These are phyloP conservation scores for Rhodotorula graminis DNA, from an alignment of 768 basidiomycete genomes.

Conservation along the genomic window DNA sequence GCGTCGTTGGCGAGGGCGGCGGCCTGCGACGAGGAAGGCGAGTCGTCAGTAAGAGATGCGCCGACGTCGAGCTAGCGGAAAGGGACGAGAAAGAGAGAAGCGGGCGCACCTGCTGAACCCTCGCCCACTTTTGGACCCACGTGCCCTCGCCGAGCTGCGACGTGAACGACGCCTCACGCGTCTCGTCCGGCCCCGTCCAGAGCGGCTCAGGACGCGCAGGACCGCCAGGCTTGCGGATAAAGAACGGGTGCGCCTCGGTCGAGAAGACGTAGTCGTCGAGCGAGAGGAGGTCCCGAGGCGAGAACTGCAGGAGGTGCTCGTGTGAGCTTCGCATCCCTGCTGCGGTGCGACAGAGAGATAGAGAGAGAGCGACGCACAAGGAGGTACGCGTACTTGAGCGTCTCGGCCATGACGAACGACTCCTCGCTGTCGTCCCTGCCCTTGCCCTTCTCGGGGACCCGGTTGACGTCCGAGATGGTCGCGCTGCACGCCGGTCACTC, in stretches of 20 bases:
- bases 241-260: conserved; percentile 69
- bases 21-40: background rate
- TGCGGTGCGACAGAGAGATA: no score
- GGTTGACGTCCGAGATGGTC: conserved; percentile 28
- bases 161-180: background rate
- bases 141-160: conserved; percentile 26
- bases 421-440: conserved; percentile 37
- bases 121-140: conserved; percentile 31
- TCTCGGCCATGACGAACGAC: conserved; percentile 49
- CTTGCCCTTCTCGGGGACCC: conserved; percentile 6
- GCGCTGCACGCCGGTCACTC: conserved; percentile 24
- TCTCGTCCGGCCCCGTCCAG: conserved; percentile 26
- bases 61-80: no score
- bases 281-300: conserved; percentile 58
- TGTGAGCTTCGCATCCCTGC: no score
- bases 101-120: conserved; percentile 25
- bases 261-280: conserved; percentile 54
- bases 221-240: conserved; percentile 53
- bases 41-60: no score
- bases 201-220: background rate
- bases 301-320: conserved; percentile 56
- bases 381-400: conserved; percentile 38
- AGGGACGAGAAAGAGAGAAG: no score
- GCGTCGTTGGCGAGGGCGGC: background rate
- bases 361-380: conserved; percentile 6